Evolutionary conservation across 164 flowering plant species (phyloP).

Genomic region (Magnolia officinalis): DNA sequence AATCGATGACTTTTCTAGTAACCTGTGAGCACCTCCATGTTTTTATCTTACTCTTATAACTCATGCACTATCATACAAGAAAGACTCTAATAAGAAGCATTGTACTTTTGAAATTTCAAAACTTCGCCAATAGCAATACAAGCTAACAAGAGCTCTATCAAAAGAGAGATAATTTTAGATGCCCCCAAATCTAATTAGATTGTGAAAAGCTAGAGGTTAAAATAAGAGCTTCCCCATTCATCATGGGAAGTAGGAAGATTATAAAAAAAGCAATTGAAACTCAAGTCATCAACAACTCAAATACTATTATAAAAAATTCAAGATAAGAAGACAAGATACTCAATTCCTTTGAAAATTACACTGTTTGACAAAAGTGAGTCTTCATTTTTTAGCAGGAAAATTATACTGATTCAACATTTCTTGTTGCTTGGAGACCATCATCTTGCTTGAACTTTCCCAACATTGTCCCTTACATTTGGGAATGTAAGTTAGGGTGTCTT

Average conservation of each 20-base stretch:
- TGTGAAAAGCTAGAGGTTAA: background rate
- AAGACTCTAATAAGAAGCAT: background rate
- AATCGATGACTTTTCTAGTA: no score
- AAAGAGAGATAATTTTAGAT: background rate
- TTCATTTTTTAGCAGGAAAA: background rate
- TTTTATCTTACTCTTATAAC: background rate
- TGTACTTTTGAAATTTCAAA: background rate
- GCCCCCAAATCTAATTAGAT: background rate
- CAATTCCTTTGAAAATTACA: background rate
- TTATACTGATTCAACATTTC: background rate
- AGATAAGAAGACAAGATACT: background rate
- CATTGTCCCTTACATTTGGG: no score
- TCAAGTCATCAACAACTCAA: background rate
- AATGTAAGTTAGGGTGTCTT: no score
- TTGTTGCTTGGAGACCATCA: no score
- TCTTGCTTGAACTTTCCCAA: no score
- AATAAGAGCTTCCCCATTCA: background rate
- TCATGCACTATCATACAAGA: background rate
- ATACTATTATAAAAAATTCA: background rate
- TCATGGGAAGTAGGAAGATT: background rate
- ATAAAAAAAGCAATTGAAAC: background rate
- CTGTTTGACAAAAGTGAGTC: background rate
- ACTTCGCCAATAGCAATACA: background rate
- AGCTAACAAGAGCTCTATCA: background rate
- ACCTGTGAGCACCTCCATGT: no score